Conservation (phyloP, 768 basidiomycete species). For the Podaxis sp. region DNA sequence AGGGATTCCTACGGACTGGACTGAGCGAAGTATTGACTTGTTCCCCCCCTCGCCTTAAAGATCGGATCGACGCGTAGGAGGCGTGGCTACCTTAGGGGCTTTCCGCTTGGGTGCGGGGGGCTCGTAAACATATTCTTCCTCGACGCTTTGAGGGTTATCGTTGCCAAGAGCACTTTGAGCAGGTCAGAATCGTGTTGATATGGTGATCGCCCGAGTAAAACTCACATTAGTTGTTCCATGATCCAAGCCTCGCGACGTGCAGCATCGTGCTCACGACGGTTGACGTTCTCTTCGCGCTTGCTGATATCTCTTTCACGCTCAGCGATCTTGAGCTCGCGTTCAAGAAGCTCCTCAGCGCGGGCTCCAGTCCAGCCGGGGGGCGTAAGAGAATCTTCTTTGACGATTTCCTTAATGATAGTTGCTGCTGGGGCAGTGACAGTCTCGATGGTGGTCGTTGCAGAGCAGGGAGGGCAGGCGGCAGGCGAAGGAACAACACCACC, state of each 20-base stretch:
- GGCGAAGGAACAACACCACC: constrained; percentile 71
- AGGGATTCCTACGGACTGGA: constrained; percentile 72
- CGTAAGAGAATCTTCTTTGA: constrained; percentile 77
- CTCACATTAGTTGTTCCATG: constrained; percentile 90
- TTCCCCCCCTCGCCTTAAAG: constrained; percentile 93
- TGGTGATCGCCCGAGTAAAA: constrained; percentile 12
- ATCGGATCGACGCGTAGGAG: constrained; percentile 84
- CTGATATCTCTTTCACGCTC: constrained; percentile 87
- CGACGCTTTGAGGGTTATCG: constrained; percentile 62
- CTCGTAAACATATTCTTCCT: constrained; percentile 84
- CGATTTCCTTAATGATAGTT: constrained; percentile 85
- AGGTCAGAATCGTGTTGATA: neutral
- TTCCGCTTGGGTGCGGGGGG: constrained; percentile 67
- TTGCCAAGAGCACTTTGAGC: constrained; percentile 62
- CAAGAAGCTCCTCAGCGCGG: constrained; percentile 79
- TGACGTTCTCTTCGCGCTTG: constrained; percentile 81
- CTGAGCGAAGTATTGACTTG: constrained; percentile 43
- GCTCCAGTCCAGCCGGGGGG: constrained; percentile 80
- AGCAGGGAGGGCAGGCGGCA: constrained; percentile 60
- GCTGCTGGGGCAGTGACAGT: constrained; percentile 59
- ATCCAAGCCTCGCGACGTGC: constrained; percentile 88
- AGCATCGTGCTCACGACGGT: constrained; percentile 84
- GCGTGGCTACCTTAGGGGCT: constrained; percentile 89
- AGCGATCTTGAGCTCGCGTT: constrained; percentile 82
- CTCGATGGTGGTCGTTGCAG: constrained; percentile 51